These are phyloP conservation scores for Catenaria anguillulae DNA, from an alignment of 371 early-diverging fungal genomes.

Conservation along the genomic window DNA sequence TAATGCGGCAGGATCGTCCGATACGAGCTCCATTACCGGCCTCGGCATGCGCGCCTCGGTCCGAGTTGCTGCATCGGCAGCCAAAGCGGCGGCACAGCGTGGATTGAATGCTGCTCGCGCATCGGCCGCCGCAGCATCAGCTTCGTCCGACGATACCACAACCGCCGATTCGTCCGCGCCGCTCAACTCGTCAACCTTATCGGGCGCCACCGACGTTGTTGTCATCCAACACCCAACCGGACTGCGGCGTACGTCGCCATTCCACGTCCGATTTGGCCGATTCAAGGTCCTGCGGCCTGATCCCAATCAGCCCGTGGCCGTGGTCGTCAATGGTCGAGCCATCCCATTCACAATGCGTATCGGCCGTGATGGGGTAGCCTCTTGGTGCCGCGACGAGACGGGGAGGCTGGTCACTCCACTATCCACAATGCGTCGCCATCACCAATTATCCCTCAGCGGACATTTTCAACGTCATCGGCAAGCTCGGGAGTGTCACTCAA, in stretches of 20 bases:
- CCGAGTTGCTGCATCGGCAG: too few species aligned
- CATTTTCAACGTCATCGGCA: too few species aligned
- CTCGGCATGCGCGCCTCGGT: too few species aligned
- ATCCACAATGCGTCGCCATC: not conserved
- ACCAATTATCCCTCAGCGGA: too few species aligned
- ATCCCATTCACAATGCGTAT: not conserved
- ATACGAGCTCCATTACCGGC: too few species aligned
- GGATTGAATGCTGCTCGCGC: too few species aligned
- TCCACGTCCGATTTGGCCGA: conserved; percentile 96
- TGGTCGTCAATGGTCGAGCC: not conserved
- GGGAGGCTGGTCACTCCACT: too few species aligned
- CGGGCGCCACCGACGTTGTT: conserved; percentile 96
- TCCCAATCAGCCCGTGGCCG: conserved; percentile 18
- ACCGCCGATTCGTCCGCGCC: not conserved
- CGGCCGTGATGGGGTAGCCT: not conserved
- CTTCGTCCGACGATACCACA: too few species aligned
- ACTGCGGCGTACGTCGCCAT: conserved; percentile 76
- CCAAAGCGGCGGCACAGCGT: too few species aligned
- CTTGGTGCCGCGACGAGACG: not conserved
- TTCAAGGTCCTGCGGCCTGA: conserved; percentile 56
- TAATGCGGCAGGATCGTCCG: too few species aligned
- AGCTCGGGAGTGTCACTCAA: too few species aligned
- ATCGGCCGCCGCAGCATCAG: too few species aligned
- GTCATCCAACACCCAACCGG: conserved; percentile 76
- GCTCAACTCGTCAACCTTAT: conserved; percentile 89